Percentiles rank a stretch among this genome's conserved stretches.
Conservation (phyloP, 106 monocot species). For the Ottelia alismoides region DNA sequence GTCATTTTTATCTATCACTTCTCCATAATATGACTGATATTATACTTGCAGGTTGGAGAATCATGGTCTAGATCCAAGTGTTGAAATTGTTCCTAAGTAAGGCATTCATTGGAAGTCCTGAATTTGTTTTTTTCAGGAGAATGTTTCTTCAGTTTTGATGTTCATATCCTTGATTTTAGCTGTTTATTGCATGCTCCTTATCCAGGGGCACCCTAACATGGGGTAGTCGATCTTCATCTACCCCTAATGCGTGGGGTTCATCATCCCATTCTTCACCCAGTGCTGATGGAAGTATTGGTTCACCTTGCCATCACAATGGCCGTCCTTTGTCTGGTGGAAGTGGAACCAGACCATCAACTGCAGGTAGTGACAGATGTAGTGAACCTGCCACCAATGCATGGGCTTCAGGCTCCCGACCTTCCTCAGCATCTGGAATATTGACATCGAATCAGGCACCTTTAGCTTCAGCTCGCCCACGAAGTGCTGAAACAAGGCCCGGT, state of each 20-base stretch:
- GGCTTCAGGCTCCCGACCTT: conserved; percentile 76
- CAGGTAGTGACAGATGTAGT: conserved; percentile 64
- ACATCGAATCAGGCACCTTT: conserved; percentile 35
- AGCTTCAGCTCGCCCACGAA: conserved; percentile 59
- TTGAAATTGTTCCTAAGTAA: conserved; percentile 99
- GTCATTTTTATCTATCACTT: too few relatives aligned
- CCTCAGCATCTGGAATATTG: conserved; percentile 68
- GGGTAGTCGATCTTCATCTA: conserved; percentile 46
- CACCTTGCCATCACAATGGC: conserved; percentile 34
- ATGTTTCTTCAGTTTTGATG: neutral
- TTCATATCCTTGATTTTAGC: conserved; percentile 2
- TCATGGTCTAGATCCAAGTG: conserved; percentile 87
- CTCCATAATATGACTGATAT: too few relatives aligned
- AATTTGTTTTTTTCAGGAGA: conserved; percentile 1
- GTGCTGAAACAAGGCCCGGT: conserved; percentile 85
- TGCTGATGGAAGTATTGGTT: conserved; percentile 43
- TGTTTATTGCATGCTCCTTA: neutral
- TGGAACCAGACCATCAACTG: conserved; percentile 74
- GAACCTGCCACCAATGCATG: conserved; percentile 39
- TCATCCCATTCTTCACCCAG: conserved; percentile 46
- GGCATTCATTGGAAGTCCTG: neutral
- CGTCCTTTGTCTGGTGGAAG: conserved; percentile 78
- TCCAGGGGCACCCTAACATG: conserved; percentile 89
- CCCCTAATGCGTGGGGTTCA: conserved; percentile 66
- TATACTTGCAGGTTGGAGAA: conserved; percentile 68